A percentile compares a stretch with the other conserved stretches of the same genome.
phyloP scores from a whole-genome alignment of 306 rosid species.

The Fragaria vesca region DNA sequence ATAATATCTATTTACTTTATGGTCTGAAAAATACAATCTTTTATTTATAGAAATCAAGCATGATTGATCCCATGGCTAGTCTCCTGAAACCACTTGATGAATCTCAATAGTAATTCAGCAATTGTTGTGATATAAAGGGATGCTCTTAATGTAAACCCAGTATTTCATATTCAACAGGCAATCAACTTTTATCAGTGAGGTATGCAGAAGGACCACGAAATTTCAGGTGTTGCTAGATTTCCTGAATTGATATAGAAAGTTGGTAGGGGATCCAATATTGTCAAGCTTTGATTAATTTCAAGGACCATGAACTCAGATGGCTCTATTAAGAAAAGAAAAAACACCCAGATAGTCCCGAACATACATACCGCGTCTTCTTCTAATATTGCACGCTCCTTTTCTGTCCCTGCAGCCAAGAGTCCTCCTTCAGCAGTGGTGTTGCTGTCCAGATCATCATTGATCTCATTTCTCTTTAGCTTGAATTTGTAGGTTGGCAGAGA shows the following conservation, averaged over 20 bases:
- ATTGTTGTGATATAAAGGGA: neutral
- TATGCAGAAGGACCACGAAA: neutral
- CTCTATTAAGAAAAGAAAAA: neutral
- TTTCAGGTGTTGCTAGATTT: neutral
- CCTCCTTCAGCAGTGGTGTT: constrained; percentile 54
- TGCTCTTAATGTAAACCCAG: neutral
- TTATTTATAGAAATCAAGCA: neutral
- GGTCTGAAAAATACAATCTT: neutral
- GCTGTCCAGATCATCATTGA: constrained; percentile 28
- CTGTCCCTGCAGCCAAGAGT: constrained; percentile 66
- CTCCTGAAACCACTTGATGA: neutral
- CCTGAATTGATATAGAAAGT: neutral
- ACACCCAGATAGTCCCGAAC: constrained; percentile 1
- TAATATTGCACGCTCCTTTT: constrained; percentile 57
- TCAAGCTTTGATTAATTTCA: neutral
- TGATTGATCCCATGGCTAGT: neutral
- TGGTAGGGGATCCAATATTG: neutral
- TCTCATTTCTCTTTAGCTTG: constrained; percentile 46
- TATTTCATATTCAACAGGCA: neutral
- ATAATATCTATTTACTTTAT: neutral
- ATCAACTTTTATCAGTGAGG: neutral
- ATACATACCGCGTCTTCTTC: constrained; percentile 79
- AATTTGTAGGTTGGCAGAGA: constrained; percentile 68
- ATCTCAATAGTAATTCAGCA: neutral
- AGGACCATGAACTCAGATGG: constrained; percentile 10